Conservation (phyloP, 305 asterid species). For the Fraxinus albicans region DNA sequence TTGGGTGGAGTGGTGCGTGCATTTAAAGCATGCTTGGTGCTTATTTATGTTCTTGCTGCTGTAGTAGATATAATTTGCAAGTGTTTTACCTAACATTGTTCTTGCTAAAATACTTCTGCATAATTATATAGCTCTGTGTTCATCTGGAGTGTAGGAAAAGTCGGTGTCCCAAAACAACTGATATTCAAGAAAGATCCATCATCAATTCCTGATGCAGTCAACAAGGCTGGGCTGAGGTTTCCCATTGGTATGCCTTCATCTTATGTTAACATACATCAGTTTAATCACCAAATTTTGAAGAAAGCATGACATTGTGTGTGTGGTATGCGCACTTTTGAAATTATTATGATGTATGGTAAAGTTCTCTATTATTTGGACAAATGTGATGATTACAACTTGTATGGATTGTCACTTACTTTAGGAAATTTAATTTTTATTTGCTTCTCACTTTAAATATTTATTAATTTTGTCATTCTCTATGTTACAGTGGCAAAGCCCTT, state of each 20-base stretch:
- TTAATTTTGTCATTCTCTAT: neutral
- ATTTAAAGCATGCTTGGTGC: slow-evolving; percentile 2
- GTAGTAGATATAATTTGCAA: neutral
- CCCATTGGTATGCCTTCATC: slow-evolving; percentile 64
- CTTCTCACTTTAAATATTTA: neutral
- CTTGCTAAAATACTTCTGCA: neutral
- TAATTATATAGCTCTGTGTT: neutral
- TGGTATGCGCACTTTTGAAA: neutral
- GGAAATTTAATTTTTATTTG: neutral
- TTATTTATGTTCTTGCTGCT: neutral
- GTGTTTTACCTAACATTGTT: neutral
- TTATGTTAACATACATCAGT: slow-evolving; percentile 9
- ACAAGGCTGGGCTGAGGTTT: slow-evolving; percentile 67
- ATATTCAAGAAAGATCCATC: slow-evolving; percentile 84
- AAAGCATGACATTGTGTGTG: neutral
- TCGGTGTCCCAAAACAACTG: slow-evolving; percentile 89
- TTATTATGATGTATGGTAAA: neutral
- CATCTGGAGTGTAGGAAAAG: slow-evolving; percentile 53
- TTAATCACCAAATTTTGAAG: neutral
- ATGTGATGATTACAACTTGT: neutral
- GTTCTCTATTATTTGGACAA: neutral
- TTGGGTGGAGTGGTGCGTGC: neutral
- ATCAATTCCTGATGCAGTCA: slow-evolving; percentile 71
- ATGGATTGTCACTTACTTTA: neutral
- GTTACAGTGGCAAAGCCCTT: slow-evolving; percentile 81